Evolutionary conservation across 2,329 filamentous ascomycete species (phyloP).

Genomic region (Nemania sp.): DNA sequence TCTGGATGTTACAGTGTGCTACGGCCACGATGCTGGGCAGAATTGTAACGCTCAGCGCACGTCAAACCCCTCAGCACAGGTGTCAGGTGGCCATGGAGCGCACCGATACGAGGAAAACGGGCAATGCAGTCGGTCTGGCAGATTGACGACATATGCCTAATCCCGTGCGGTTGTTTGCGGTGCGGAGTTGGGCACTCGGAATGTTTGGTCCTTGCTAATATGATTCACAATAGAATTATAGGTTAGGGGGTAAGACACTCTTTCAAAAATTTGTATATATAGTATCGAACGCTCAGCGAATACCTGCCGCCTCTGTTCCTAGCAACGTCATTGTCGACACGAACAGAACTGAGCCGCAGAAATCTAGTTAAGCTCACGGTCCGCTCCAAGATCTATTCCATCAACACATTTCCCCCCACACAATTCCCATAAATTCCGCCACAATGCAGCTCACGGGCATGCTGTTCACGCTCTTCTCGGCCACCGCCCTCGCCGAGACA

Average conservation of each 20-base stretch:
- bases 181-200: background rate
- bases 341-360: constrained; percentile 1
- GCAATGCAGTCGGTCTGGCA: background rate
- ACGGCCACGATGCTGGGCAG: background rate
- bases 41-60: background rate
- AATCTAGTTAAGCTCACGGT: background rate
- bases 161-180: background rate
- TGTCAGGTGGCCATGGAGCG: constrained; percentile 12
- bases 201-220: constrained; percentile 4
- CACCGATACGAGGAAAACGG: constrained; percentile 23
- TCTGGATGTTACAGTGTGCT: background rate
- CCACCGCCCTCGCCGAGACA: constrained; percentile 30
- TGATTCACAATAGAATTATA: background rate
- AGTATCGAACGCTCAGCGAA: background rate
- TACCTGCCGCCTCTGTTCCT: constrained; percentile 7
- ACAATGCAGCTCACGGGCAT: constrained; percentile 42
- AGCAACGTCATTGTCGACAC: constrained; percentile 9
- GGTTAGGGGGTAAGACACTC: background rate
- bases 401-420: background rate
- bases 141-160: constrained; percentile 10
- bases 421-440: background rate
- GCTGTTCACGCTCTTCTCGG: constrained; percentile 33
- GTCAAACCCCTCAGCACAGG: background rate
- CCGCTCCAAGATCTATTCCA: background rate
- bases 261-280: constrained; percentile 13